phyloP scores from a whole-genome alignment of 2,329 filamentous ascomycete genomes.

The Talaromyces funiculosus region DNA sequence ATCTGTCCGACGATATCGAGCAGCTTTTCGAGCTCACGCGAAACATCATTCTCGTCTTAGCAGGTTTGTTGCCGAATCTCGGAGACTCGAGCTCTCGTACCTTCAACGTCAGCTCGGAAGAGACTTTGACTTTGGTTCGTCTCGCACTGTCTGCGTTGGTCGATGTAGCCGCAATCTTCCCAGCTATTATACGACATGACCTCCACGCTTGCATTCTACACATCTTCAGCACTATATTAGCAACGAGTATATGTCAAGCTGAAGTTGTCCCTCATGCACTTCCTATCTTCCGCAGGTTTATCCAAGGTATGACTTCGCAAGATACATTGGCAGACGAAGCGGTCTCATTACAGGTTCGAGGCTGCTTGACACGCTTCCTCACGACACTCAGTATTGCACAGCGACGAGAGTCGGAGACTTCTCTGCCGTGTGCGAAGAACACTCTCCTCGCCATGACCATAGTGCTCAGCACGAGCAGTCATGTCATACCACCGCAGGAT shows the following conservation, averaged over 20 bases:
- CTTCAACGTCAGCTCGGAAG: conserved; percentile 71
- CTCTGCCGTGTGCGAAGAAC: conserved; percentile 87
- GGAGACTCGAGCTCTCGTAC: conserved; percentile 52
- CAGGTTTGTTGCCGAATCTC: conserved; percentile 74
- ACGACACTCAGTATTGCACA: conserved; percentile 56
- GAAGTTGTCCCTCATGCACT: conserved; percentile 84
- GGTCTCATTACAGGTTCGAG: conserved; percentile 67
- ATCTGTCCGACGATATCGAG: conserved; percentile 93
- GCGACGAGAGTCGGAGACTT: conserved; percentile 58
- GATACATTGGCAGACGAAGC: conserved; percentile 33
- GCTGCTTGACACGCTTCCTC: conserved; percentile 75
- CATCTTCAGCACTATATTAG: conserved; percentile 89
- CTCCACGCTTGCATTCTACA: conserved; percentile 94
- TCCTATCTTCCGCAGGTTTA: conserved; percentile 85
- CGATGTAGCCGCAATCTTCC: conserved; percentile 92
- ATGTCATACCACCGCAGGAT: conserved; percentile 68
- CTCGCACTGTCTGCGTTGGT: conserved; percentile 82
- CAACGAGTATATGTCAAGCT: conserved; percentile 79
- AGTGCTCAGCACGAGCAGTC: conserved; percentile 73
- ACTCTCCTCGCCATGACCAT: conserved; percentile 82
- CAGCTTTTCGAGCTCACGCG: conserved; percentile 95
- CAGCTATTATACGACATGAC: conserved; percentile 91
- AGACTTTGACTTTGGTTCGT: conserved; percentile 73
- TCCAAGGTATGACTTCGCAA: conserved; percentile 61
- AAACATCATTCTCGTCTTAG: conserved; percentile 89